Conservation (phyloP, 2,329 filamentous ascomycete genomes). For the Fusarium ramigenum region DNA sequence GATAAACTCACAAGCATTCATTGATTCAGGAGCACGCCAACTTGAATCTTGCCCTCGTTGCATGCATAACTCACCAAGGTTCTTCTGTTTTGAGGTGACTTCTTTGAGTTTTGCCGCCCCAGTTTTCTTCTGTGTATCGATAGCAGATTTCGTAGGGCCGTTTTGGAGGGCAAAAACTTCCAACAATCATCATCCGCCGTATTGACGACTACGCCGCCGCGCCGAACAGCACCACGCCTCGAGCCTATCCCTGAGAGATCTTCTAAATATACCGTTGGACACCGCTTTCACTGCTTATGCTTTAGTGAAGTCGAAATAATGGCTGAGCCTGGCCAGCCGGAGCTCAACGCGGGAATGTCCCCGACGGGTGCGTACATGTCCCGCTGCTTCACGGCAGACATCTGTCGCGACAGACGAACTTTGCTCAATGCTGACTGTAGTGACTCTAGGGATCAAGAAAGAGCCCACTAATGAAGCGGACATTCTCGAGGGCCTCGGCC, state of each 20-base stretch:
- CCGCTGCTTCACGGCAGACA: slow-evolving; percentile 18
- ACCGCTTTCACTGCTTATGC: slow-evolving; percentile 31
- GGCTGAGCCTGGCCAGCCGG: slow-evolving; percentile 53
- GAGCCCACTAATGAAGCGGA: slow-evolving; percentile 52
- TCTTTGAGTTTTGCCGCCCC: slow-evolving; percentile 35
- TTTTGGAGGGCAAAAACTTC: slow-evolving; percentile 51
- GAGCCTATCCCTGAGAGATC: slow-evolving; percentile 27
- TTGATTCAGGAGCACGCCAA: neutral
- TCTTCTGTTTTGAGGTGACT: slow-evolving; percentile 21
- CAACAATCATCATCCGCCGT: slow-evolving; percentile 46
- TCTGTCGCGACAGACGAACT: slow-evolving; percentile 8
- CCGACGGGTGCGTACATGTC: slow-evolving; percentile 48
- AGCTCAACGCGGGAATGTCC: slow-evolving; percentile 46
- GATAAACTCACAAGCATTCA: neutral
- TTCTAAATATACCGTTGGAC: slow-evolving; percentile 6
- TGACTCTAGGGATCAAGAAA: slow-evolving; percentile 50
- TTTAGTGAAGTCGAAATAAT: slow-evolving; percentile 49
- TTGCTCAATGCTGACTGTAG: slow-evolving; percentile 40
- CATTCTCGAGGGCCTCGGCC: slow-evolving; percentile 47
- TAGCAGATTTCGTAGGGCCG: slow-evolving; percentile 14
- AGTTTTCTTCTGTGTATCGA: slow-evolving; percentile 53
- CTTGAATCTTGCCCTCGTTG: neutral
- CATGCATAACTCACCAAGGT: neutral
- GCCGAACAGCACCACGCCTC: slow-evolving; percentile 34
- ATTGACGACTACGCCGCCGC: slow-evolving; percentile 32